Evolutionary conservation across 441 rosid species (phyloP), one percentile per base, ranked within the genome.

Genomic region (Populus hybrid): DNA sequence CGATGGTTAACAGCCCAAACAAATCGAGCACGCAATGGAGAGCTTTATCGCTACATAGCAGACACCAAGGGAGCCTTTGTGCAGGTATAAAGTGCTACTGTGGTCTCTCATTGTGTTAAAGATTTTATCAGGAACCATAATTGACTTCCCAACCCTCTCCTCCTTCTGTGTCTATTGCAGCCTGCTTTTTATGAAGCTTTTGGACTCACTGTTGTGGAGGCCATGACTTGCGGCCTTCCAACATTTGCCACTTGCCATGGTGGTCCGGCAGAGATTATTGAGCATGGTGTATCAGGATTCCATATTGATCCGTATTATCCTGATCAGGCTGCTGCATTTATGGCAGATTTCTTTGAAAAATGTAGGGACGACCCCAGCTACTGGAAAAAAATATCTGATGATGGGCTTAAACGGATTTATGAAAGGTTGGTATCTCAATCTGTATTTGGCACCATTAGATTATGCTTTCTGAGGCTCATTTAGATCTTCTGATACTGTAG

Each of bases 141-240:
- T 70, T 54, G n/a, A 20, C 20, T 80, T n/a, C 77, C 6, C 61
- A 54, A 28, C 36, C 67, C 59, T 35, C 10, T 14, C 57, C 18
- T 70, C 32, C 5, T 21, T 36, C 9, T 12, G 16, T 20, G 70
- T 28, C 70, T 21, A 8, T 76, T 79, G 73, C 89, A 96, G 98
- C 98, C 98, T 80, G 99, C 99, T 2, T 90, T 94, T 79, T 94
- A 93, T 59, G 99, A 96, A 93, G 97, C 94, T 50, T 96, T 96
- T 82, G 99, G 98, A 70, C 92, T 94, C 71, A 93, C 98, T 5
- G 96, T 96, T 40, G 93, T 96, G 78, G 98, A 96, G 85, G 96
- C 98, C 80, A 96, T 96, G 99, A 94, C 96, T 68, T 91, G 92
- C 73, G 98, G 94, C 50, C 97, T 96, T 75, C 99, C 98, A 28